Conservation (phyloP, 2,329 filamentous ascomycete species). For the Didymella keratinophila region DNA sequence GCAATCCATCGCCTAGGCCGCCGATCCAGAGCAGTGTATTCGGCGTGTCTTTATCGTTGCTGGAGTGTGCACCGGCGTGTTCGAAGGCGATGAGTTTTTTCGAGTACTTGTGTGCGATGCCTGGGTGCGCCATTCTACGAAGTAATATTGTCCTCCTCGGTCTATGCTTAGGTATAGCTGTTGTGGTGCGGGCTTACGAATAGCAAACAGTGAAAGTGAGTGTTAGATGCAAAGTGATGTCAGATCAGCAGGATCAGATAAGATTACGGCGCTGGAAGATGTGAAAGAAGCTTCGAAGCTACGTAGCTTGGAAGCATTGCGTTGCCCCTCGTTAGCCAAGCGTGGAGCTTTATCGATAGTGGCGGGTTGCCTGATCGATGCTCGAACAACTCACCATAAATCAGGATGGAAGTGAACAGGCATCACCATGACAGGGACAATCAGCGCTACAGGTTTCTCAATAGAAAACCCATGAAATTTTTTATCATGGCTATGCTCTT, state of each 20-base stretch:
- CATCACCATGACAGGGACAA: not conserved
- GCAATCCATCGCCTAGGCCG: slow-evolving; percentile 73
- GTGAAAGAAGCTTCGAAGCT: not conserved
- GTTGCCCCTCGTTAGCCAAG: slow-evolving; percentile 8
- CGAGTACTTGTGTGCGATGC: slow-evolving; percentile 54
- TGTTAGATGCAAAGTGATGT: not conserved
- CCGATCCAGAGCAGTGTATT: slow-evolving; percentile 74
- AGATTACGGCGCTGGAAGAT: not conserved
- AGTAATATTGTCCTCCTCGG: too few relatives aligned
- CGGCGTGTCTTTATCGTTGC: slow-evolving; percentile 21
- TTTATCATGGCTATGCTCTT: not conserved
- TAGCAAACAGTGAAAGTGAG: not conserved
- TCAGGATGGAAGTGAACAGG: not conserved
- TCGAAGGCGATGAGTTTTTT: slow-evolving; percentile 57
- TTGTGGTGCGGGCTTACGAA: not conserved
- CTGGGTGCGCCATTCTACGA: slow-evolving; percentile 48
- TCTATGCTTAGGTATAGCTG: not conserved
- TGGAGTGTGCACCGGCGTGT: slow-evolving; percentile 36
- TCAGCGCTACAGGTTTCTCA: too few relatives aligned
- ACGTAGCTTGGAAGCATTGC: not conserved
- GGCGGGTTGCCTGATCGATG: not conserved
- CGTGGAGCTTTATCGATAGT: slow-evolving; percentile 13
- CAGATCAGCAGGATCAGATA: not conserved
- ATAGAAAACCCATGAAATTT: not conserved
- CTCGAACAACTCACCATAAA: not conserved